Conservation (phyloP, 495 filamentous ascomycete species). For the Penicillium daleae region DNA sequence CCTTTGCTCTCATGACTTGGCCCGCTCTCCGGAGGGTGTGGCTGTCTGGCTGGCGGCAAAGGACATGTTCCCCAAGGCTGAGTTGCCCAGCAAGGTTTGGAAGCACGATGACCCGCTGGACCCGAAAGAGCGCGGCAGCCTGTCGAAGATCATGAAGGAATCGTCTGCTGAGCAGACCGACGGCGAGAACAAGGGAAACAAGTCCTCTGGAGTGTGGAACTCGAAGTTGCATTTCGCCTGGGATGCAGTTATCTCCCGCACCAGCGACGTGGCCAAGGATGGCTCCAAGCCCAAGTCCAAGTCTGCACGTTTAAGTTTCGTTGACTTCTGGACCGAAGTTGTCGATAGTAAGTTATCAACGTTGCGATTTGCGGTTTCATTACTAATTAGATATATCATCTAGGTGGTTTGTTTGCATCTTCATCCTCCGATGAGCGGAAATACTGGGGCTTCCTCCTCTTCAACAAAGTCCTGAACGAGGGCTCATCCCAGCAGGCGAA, state of each 20-base stretch:
- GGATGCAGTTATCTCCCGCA: conserved; percentile 67
- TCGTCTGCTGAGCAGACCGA: conserved; percentile 58
- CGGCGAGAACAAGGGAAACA: conserved; percentile 44
- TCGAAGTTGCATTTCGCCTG: conserved; percentile 87
- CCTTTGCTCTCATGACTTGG: conserved; percentile 64
- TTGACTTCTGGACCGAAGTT: conserved; percentile 83
- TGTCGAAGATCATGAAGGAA: conserved; percentile 81
- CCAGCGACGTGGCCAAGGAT: conserved; percentile 35
- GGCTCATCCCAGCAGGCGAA: conserved; percentile 50
- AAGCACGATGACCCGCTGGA: conserved; percentile 68
- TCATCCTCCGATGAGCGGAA: conserved; percentile 85
- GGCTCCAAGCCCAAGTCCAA: conserved; percentile 41
- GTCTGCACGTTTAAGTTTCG: conserved; percentile 56
- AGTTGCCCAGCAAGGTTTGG: conserved; percentile 74
- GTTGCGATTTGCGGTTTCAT: no score
- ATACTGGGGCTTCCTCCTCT: conserved; percentile 86
- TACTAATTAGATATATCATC: conserved; percentile 29
- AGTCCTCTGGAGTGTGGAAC: conserved; percentile 74
- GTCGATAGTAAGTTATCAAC: conserved; percentile 71
- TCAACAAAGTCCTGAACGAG: conserved; percentile 68
- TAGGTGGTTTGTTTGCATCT: conserved; percentile 76
- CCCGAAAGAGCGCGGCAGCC: conserved; percentile 57
- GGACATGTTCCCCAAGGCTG: conserved; percentile 64
- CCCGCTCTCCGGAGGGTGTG: conserved; percentile 81
- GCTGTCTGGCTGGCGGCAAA: conserved; percentile 80